A percentile compares a stretch with the other conserved stretches of the same genome.
Conservation (phyloP, 345 rosid species). For the Eucalyptus erythrocorys region DNA sequence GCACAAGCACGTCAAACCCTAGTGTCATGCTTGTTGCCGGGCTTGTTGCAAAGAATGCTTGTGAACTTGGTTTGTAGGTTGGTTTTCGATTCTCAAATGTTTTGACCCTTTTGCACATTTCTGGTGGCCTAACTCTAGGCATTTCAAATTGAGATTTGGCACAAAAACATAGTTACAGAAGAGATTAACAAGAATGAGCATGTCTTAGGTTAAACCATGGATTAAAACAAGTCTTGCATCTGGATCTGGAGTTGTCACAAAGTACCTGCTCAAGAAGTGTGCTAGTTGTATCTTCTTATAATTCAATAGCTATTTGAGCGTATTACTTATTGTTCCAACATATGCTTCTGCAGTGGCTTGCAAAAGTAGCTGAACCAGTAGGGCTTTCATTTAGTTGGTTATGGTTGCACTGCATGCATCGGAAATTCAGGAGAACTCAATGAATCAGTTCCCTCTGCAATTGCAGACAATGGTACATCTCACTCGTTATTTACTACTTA, state of each 20-base stretch:
- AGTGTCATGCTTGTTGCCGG: constrained; percentile 83
- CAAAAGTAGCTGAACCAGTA: constrained; percentile 48
- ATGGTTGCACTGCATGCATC: constrained; percentile 80
- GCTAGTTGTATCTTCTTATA: not conserved
- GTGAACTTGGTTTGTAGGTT: constrained; percentile 61
- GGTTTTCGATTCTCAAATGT: not conserved
- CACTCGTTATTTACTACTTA: not conserved
- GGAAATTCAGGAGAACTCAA: constrained; percentile 73
- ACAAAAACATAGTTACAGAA: not conserved
- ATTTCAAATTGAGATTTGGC: not conserved
- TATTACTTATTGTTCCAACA: not conserved
- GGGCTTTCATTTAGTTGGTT: constrained; percentile 70
- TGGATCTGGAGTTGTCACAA: constrained; percentile 76
- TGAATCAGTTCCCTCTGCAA: constrained; percentile 49
- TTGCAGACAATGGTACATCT: constrained; percentile 51
- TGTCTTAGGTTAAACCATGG: constrained; percentile 75
- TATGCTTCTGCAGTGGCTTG: constrained; percentile 39
- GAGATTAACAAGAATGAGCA: not conserved
- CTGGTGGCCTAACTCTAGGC: not conserved
- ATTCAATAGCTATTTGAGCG: not conserved
- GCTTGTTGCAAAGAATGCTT: constrained; percentile 71
- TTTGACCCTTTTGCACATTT: not conserved
- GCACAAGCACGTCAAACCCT: constrained; percentile 81
- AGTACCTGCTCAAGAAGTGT: constrained; percentile 58
- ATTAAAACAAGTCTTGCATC: constrained; percentile 82